Percentiles rank a stretch among this genome's conserved stretches.
These are phyloP conservation scores for Lasiodiplodia theobromae DNA, from an alignment of 2,329 filamentous ascomycete genomes.

Conservation along the genomic window DNA sequence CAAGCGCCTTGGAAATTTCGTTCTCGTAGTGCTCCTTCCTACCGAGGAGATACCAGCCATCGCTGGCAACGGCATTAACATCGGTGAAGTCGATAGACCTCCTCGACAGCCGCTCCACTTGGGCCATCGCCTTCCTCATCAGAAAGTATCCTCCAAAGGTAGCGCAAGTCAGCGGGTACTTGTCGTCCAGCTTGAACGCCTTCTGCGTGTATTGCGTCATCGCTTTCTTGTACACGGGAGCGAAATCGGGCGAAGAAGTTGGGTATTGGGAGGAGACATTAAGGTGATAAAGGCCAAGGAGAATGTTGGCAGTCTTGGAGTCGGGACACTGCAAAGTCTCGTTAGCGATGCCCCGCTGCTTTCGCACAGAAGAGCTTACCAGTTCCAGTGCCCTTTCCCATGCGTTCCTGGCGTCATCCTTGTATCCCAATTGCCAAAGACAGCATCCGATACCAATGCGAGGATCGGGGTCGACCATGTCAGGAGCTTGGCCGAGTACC, in stretches of 20 bases:
- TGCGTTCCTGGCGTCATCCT: constrained; percentile 86
- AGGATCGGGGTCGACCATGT: constrained; percentile 90
- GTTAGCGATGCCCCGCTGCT: constrained; percentile 18
- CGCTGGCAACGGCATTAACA: constrained; percentile 94
- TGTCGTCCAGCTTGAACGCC: constrained; percentile 91
- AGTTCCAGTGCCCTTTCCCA: constrained; percentile 90
- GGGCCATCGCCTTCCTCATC: constrained; percentile 77
- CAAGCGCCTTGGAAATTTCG: constrained; percentile 75
- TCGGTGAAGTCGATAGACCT: constrained; percentile 96
- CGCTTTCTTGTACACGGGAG: constrained; percentile 84
- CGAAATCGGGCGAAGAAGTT: constrained; percentile 84
- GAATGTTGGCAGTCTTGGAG: constrained; percentile 88
- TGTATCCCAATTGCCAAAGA: constrained; percentile 95
- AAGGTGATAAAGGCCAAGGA: constrained; percentile 89
- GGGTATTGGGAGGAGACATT: constrained; percentile 84
- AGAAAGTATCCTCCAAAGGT: constrained; percentile 92
- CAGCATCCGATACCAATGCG: constrained; percentile 96
- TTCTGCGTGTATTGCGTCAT: constrained; percentile 95
- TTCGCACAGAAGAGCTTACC: constrained; percentile 48
- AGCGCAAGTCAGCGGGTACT: constrained; percentile 85
- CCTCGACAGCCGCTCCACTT: constrained; percentile 85
- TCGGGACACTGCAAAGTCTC: constrained; percentile 63
- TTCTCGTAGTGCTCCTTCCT: constrained; percentile 87
- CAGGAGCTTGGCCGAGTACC: constrained; percentile 83
- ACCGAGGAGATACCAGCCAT: constrained; percentile 95